A percentile compares a stretch with the other conserved stretches of the same genome.
Conservation (phyloP, 2,329 filamentous ascomycete genomes). For the Elsinoe arachidis region DNA sequence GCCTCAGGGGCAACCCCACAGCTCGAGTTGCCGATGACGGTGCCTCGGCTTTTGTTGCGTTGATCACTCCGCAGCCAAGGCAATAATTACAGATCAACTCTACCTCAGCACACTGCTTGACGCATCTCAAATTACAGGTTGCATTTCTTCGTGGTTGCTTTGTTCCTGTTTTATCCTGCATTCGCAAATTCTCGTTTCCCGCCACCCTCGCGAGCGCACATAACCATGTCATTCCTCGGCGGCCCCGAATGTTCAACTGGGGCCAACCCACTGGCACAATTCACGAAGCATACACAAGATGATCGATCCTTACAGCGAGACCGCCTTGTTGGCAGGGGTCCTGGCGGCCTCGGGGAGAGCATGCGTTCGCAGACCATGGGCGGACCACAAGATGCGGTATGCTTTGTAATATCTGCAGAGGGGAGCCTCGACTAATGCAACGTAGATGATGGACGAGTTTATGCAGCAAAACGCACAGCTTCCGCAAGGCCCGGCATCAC, state of each 20-base stretch:
- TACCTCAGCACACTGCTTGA: background rate
- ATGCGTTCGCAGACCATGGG: constrained; percentile 66
- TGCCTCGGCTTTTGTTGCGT: constrained; percentile 7
- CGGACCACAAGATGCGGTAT: constrained; percentile 64
- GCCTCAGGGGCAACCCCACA: background rate
- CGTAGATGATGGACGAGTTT: constrained; percentile 86
- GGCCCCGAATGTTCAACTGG: constrained; percentile 95
- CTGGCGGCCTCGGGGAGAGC: constrained; percentile 61
- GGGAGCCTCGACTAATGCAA: background rate
- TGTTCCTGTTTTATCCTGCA: background rate
- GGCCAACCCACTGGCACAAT: constrained; percentile 91
- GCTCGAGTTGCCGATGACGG: constrained; percentile 1
- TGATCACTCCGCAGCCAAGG: constrained; percentile 11
- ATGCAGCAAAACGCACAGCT: constrained; percentile 66
- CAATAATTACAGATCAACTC: constrained; percentile 11
- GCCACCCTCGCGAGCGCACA: background rate
- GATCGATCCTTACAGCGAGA: constrained; percentile 93
- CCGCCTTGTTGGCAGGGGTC: constrained; percentile 67
- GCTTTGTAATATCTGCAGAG: background rate
- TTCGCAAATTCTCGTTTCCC: background rate
- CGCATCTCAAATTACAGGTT: background rate
- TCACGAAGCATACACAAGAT: constrained; percentile 93
- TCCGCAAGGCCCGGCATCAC: constrained; percentile 43
- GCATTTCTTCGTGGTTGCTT: background rate
- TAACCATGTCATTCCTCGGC: constrained; percentile 92